Base-by-base conservation (phyloP, 225 moss, liverwort and hornwort species). In the Physcomitrium patens region DNA sequence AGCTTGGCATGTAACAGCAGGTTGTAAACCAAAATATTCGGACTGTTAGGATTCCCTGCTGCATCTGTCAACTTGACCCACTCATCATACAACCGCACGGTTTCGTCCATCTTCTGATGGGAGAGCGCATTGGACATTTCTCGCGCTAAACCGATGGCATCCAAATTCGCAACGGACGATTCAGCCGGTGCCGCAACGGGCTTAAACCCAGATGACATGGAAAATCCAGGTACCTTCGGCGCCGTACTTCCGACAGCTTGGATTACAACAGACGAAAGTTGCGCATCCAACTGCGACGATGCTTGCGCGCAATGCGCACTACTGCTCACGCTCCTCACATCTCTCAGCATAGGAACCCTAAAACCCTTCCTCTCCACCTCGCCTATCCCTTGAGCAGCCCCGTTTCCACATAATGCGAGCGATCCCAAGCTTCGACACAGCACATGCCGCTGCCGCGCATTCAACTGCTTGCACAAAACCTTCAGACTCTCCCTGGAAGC, bases 1-100 rank as follows among this genome's bases (percentile, higher is more conserved):
- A 97, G 87, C 82, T 94, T 91, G 17, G 97, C 97, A 60, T 97
- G 97, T 8, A 97, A 89, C 17, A 97, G 63, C 72, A 97, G 81
- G 73, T 97, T 93, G 72, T 97, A 94, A 24, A 89, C 87, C 85
- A 91, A 68, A 45, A 93, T 16, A 63, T 77, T 88, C 7, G 93
- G 79, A 80, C 89, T 82, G 24, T 88, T 94, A 28, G 83, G 57
- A 57, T 78, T 88, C 2, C 94, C 94, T 8, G 85, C 82, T 2
- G 79, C 66, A 78, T 86, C 94, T 15, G 89, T 87, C 43, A 90
- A 43, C 72, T 86, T 91, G 44, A 87, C 66, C 97, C 97, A 97
- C 72, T 91, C 91, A 62, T 97, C 97, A 71, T 93, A 97, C 8
- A 97, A 80, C 10, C 86, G 88, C 78, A 94, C 86, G 12, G 93